phyloP scores from a whole-genome alignment of 495 filamentous ascomycete genomes.

The Aspergillus sclerotioniger region DNA sequence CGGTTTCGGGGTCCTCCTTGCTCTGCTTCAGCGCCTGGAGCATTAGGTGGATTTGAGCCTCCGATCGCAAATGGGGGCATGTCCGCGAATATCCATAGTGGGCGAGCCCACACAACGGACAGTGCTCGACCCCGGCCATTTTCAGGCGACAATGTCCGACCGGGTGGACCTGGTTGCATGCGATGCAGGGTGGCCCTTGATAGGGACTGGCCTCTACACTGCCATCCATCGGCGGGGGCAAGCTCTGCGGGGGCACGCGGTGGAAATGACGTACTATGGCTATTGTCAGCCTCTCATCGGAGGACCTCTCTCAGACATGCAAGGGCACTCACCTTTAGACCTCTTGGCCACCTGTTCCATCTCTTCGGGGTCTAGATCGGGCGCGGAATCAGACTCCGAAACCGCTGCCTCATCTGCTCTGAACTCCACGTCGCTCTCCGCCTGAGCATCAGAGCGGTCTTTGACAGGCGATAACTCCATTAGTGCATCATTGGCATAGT shows the following conservation, averaged over 20 bases:
- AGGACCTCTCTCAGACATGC: background rate
- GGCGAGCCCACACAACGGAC: conserved; percentile 65
- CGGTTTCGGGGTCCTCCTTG: conserved; percentile 51
- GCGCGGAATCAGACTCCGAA: conserved; percentile 27
- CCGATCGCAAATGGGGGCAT: conserved; percentile 61
- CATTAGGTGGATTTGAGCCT: conserved; percentile 58
- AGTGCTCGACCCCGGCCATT: conserved; percentile 58
- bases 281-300: conserved; percentile 9
- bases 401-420: conserved; percentile 19
- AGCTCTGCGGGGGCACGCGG: conserved; percentile 31
- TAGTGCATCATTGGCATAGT: conserved; percentile 25
- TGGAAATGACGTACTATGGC: conserved; percentile 35
- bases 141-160: conserved; percentile 61
- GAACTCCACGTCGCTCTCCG: conserved; percentile 40
- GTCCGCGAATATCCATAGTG: conserved; percentile 55
- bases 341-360: conserved; percentile 11
- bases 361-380: conserved; percentile 18
- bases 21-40: conserved; percentile 56
- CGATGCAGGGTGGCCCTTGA: conserved; percentile 42
- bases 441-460: conserved; percentile 19
- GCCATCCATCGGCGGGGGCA: conserved; percentile 46
- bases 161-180: conserved; percentile 52
- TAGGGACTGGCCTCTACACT: conserved; percentile 16
- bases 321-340: conserved; percentile 22
- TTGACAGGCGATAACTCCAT: conserved; percentile 27